Evolutionary conservation across 2,329 filamentous ascomycete species (phyloP).

Genomic region (Penicillium hordei): DNA sequence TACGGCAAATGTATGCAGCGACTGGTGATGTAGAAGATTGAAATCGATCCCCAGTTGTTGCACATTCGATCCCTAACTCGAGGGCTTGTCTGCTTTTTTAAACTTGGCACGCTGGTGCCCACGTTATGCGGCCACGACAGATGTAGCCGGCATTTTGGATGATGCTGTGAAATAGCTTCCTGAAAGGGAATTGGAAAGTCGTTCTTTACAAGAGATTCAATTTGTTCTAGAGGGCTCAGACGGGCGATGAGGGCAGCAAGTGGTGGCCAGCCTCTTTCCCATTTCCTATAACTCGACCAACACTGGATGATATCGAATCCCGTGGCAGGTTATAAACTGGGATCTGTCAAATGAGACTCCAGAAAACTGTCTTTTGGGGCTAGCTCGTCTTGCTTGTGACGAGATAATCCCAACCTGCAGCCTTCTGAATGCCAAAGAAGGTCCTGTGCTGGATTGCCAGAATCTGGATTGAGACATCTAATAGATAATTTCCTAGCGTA

Average conservation of each 20-base stretch:
- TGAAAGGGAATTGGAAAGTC: background rate
- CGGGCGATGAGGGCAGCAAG: slow-evolving; percentile 6
- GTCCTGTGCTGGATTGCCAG: background rate
- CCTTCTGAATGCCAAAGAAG: slow-evolving; percentile 4
- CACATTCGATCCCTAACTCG: background rate
- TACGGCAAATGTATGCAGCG: slow-evolving; percentile 3
- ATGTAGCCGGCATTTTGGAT: slow-evolving; percentile 8
- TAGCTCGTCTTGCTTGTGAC: background rate
- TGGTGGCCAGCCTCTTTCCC: background rate
- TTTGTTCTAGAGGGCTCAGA: background rate
- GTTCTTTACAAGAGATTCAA: background rate
- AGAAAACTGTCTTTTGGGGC: slow-evolving; percentile 3
- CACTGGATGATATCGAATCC: background rate
- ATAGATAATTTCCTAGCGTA: slow-evolving; percentile 5
- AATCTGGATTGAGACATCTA: background rate
- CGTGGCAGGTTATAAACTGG: background rate
- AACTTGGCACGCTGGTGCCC: background rate
- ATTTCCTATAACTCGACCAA: background rate
- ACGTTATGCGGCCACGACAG: background rate
- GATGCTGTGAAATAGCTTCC: slow-evolving; percentile 1
- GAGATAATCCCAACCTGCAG: background rate
- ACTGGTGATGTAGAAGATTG: slow-evolving; percentile 2
- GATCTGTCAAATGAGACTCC: slow-evolving; percentile 3
- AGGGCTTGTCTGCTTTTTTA: background rate
- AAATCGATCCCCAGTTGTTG: no score